A percentile compares a stretch with the other conserved stretches of the same genome.
Conservation (phyloP, 2,329 filamentous ascomycete genomes). For the Colletotrichum euphorbiae region DNA sequence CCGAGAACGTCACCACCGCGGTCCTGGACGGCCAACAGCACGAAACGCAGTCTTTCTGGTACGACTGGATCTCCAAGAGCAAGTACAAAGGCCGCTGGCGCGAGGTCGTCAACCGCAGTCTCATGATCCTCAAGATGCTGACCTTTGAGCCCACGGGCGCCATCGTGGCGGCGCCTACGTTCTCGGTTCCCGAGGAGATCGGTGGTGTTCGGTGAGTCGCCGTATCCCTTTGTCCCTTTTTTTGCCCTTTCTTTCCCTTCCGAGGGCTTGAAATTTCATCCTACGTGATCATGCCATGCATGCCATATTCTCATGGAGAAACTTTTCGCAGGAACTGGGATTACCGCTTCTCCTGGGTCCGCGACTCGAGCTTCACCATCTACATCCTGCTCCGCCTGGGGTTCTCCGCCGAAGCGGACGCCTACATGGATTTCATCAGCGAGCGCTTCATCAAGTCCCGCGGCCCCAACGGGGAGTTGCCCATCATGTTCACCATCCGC, state of each 20-base stretch:
- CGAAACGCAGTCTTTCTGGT: slow-evolving; percentile 79
- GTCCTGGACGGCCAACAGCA: slow-evolving; percentile 73
- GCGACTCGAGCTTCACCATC: slow-evolving; percentile 81
- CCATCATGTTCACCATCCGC: slow-evolving; percentile 85
- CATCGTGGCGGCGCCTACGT: slow-evolving; percentile 81
- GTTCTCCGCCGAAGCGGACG: slow-evolving; percentile 80
- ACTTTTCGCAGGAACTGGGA: slow-evolving; percentile 68
- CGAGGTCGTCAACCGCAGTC: slow-evolving; percentile 76
- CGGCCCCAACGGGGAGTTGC: slow-evolving; percentile 70
- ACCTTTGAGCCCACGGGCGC: slow-evolving; percentile 84
- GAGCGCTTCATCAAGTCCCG: slow-evolving; percentile 74
- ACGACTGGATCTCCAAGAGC: slow-evolving; percentile 77
- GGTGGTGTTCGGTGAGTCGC: slow-evolving; percentile 69
- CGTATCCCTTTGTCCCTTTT: too few species aligned
- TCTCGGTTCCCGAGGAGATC: slow-evolving; percentile 80
- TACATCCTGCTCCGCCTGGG: slow-evolving; percentile 82
- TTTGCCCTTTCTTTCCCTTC: too few species aligned
- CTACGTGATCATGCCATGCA: neutral
- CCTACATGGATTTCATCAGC: slow-evolving; percentile 83
- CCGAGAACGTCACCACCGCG: slow-evolving; percentile 66
- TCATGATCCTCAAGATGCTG: slow-evolving; percentile 81
- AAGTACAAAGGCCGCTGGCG: slow-evolving; percentile 79
- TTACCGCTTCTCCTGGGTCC: slow-evolving; percentile 82
- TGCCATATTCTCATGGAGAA: neutral
- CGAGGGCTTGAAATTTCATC: too few species aligned